These are phyloP conservation scores for Diaporthe caulivora DNA, from an alignment of 2,329 filamentous ascomycete species.

Conservation along the genomic window DNA sequence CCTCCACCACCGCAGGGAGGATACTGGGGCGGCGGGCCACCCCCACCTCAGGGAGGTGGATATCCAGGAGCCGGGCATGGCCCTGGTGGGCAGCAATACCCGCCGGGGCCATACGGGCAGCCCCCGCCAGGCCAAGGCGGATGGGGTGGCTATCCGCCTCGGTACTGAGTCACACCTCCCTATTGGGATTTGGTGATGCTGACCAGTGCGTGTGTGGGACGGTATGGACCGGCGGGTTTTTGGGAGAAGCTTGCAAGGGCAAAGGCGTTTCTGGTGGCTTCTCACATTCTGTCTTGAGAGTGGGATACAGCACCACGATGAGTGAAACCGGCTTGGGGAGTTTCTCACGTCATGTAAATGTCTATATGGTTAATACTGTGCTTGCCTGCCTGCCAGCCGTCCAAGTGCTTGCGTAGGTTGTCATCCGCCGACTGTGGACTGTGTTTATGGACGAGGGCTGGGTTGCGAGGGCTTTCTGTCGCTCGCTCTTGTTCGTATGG, in stretches of 20 bases:
- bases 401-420: background rate
- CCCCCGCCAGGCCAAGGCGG: conserved; percentile 32
- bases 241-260: background rate
- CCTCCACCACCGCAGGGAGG: conserved; percentile 35
- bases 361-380: background rate
- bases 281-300: background rate
- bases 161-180: conserved; percentile 18
- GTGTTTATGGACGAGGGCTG: background rate
- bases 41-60: conserved; percentile 35
- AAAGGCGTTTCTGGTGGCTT: background rate
- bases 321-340: background rate
- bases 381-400: background rate
- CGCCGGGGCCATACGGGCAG: conserved; percentile 33
- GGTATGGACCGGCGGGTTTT: background rate
- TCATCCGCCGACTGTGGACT: background rate
- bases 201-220: background rate
- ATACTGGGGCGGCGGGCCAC: conserved; percentile 35
- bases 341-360: background rate
- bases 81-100: conserved; percentile 33
- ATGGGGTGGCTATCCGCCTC: conserved; percentile 34
- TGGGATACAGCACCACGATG: background rate
- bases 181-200: too few species aligned
- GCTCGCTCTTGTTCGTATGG: background rate
- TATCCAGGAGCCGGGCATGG: conserved; percentile 36
- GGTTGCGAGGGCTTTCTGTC: background rate